Conservation (phyloP, 768 basidiomycete genomes). For the Mycena sanguinolenta region DNA sequence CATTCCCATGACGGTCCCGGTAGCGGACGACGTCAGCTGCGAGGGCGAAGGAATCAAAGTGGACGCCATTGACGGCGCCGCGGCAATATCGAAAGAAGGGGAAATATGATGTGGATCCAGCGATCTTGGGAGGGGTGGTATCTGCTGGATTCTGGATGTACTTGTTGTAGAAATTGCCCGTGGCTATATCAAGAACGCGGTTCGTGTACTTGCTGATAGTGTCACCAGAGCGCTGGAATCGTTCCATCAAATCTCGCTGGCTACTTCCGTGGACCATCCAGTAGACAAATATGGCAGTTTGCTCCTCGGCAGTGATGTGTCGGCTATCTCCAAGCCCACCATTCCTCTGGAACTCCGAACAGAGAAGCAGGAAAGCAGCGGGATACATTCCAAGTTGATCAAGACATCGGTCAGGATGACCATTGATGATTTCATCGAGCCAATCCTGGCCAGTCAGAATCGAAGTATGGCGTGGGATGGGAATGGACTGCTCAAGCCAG, state of each 20-base stretch:
- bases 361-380: neutral
- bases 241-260: neutral
- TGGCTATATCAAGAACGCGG: neutral
- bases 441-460: neutral
- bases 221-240: slow-evolving; percentile 10
- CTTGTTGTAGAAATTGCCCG: neutral
- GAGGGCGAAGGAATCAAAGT: neutral
- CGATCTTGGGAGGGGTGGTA: neutral
- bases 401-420: neutral
- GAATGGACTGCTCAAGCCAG: too few species aligned
- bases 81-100: neutral
- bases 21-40: neutral
- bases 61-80: neutral
- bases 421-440: neutral
- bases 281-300: neutral
- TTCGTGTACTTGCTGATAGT: neutral
- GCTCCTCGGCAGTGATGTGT: neutral
- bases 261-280: slow-evolving; percentile 16
- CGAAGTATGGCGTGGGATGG: neutral
- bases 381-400: neutral
- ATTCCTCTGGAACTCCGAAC: neutral
- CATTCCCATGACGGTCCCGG: neutral
- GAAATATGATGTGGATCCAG: neutral
- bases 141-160: neutral
- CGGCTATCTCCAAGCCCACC: neutral